These are phyloP conservation scores for Silybum marianum DNA, from an alignment of 129 eudicot species.

Conservation along the genomic window DNA sequence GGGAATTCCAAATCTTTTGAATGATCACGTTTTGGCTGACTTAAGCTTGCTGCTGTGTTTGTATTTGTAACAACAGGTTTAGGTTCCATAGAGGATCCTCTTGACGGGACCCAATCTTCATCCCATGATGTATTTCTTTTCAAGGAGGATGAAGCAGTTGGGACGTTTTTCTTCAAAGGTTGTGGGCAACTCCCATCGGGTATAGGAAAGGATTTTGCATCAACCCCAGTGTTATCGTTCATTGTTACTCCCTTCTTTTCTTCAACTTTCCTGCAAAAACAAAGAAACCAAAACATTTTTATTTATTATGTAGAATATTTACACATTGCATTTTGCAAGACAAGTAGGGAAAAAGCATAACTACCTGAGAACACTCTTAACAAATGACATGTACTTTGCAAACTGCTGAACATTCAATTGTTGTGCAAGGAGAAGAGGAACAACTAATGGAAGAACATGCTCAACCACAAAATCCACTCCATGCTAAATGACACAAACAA, in stretches of 20 bases:
- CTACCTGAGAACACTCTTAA: conserved; percentile 85
- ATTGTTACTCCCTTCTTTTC: conserved; percentile 88
- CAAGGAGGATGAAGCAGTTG: conserved; percentile 45
- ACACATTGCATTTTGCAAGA: background rate
- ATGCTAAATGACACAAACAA: conserved; percentile 50
- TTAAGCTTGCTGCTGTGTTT: conserved; percentile 18
- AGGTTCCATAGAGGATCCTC: conserved; percentile 39
- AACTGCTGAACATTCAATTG: conserved; percentile 96
- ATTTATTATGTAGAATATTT: background rate
- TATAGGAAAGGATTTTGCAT: conserved; percentile 45
- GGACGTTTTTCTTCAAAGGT: conserved; percentile 38
- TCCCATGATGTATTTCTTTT: conserved; percentile 72
- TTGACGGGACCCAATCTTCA: conserved; percentile 80
- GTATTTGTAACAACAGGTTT: conserved; percentile 30
- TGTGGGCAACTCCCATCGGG: conserved; percentile 33
- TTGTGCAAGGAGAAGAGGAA: conserved; percentile 87
- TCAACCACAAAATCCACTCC: conserved; percentile 93
- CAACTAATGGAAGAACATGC: conserved; percentile 78
- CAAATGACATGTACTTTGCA: conserved; percentile 91
- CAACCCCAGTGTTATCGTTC: conserved; percentile 60
- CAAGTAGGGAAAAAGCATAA: background rate
- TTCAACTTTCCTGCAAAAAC: conserved; percentile 71
- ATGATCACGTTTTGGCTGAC: conserved; percentile 36
- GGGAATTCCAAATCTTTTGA: conserved; percentile 33
- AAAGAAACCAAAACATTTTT: background rate